Percentiles rank a stretch among this genome's conserved stretches.
Conservation (phyloP, 345 rosid genomes). For the Bretschneidera sinensis region DNA sequence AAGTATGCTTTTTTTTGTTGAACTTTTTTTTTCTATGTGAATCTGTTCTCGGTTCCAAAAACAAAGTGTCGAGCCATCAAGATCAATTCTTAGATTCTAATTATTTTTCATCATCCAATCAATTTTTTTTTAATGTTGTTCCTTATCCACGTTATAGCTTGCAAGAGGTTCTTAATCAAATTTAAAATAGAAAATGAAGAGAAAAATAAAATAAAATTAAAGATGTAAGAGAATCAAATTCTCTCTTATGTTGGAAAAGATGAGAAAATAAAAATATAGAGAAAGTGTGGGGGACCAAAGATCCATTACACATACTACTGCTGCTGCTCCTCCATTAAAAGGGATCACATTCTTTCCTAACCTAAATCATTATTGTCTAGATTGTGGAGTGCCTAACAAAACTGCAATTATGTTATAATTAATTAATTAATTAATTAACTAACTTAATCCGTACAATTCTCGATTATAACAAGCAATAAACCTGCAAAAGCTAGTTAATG, state of each 20-base stretch:
- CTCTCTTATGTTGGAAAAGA: conserved; percentile 1
- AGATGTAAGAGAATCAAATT: conserved; percentile 20
- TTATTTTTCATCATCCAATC: too few species aligned
- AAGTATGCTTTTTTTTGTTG: too few species aligned
- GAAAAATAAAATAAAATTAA: background rate
- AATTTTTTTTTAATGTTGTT: too few species aligned
- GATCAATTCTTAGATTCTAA: too few species aligned
- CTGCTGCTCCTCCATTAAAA: conserved; percentile 21
- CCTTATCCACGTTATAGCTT: too few species aligned
- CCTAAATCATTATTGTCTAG: conserved; percentile 32
- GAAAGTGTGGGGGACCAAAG: conserved; percentile 31
- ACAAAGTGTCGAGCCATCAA: too few species aligned
- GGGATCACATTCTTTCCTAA: conserved; percentile 36
- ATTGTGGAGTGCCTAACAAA: conserved; percentile 32
- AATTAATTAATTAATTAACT: background rate
- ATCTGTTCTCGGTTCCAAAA: too few species aligned
- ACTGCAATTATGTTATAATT: conserved; percentile 12
- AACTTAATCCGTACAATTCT: conserved; percentile 3
- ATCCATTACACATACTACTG: conserved; percentile 22
- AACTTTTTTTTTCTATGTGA: too few species aligned
- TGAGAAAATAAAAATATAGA: background rate
- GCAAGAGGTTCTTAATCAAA: too few species aligned
- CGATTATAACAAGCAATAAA: conserved; percentile 19
- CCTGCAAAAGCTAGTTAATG: background rate
- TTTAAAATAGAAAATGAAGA: background rate